phyloP scores from a whole-genome alignment of 371 early-diverging fungal genomes.

The Actinomucor elegans region DNA sequence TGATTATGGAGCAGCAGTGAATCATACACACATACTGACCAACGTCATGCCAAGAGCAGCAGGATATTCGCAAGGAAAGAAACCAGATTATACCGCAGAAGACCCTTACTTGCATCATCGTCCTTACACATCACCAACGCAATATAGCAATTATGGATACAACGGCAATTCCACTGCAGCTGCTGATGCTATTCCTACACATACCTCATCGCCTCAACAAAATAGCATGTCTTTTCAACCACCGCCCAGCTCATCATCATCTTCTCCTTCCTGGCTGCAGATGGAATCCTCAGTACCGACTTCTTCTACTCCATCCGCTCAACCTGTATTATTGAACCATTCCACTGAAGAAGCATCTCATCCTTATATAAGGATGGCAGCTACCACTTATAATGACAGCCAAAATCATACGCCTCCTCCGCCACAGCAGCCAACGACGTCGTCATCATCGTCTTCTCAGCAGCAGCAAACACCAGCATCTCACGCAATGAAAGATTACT shows the following conservation, averaged over 20 bases:
- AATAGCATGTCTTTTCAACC: background rate
- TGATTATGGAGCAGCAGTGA: conserved; percentile 3
- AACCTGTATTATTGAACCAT: background rate
- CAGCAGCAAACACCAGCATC: background rate
- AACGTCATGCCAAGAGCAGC: background rate
- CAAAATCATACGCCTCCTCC: background rate
- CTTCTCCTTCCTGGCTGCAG: background rate
- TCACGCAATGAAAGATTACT: background rate
- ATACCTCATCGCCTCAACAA: background rate
- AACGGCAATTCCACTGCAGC: background rate
- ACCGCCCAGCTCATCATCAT: no score
- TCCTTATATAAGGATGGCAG: no score
- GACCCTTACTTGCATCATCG: no score
- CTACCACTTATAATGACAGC: background rate
- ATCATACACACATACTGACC: background rate
- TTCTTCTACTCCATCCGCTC: background rate
- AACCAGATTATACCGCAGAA: background rate
- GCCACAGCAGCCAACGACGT: background rate
- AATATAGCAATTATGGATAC: background rate
- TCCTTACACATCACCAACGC: no score
- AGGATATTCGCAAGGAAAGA: background rate
- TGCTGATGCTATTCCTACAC: background rate
- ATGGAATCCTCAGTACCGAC: background rate
- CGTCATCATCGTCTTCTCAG: no score
- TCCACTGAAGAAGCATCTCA: background rate